Conservation (phyloP, 345 rosid species). For the Eutrema heterophyllum region DNA sequence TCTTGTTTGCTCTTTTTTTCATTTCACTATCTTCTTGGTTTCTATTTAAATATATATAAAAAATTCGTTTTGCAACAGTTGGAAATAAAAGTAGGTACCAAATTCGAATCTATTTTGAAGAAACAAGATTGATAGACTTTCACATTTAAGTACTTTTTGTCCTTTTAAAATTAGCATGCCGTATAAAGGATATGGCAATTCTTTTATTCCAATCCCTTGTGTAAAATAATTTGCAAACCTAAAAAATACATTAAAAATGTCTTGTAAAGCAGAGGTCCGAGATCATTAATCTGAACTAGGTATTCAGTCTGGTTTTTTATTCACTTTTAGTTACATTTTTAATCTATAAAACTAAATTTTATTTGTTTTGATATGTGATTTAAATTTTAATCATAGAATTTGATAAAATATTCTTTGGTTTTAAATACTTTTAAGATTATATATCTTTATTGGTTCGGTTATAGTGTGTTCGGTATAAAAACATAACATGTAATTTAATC, state of each 20-base stretch:
- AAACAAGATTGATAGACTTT: conserved; percentile 19
- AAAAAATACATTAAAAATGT: neutral
- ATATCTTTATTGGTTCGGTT: neutral
- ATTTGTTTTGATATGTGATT: no score
- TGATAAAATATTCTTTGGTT: neutral
- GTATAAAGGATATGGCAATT: neutral
- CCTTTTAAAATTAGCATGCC: neutral
- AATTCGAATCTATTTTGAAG: conserved; percentile 6
- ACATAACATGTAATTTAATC: no score
- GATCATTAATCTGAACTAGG: neutral
- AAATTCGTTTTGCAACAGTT: neutral
- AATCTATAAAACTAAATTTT: neutral
- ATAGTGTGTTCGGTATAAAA: no score
- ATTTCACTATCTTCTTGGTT: neutral
- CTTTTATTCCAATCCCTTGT: neutral
- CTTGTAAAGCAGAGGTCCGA: neutral
- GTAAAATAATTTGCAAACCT: neutral
- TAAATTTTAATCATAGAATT: no score
- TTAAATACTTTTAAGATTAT: neutral
- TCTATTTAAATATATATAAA: neutral
- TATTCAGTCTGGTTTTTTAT: neutral
- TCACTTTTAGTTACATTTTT: neutral
- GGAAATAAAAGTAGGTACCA: neutral
- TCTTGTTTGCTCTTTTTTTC: conserved; percentile 24
- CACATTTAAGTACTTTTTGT: conserved; percentile 14